These are phyloP conservation scores for Rosa persica DNA, from an alignment of 306 rosid species.

Conservation along the genomic window DNA sequence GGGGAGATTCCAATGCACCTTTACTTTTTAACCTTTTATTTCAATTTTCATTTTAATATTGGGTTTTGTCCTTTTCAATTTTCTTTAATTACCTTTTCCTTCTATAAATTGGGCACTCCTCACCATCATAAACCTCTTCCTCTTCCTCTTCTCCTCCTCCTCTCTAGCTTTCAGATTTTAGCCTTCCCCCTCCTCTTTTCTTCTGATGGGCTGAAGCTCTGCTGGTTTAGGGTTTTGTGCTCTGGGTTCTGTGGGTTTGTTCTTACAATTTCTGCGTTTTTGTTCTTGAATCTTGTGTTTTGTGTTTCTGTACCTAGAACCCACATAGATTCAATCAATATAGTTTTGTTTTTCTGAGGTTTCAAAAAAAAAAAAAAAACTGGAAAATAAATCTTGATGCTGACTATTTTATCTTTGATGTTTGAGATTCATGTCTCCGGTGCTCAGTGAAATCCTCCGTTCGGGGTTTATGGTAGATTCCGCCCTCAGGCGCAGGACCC, in stretches of 20 bases:
- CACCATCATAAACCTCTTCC: slow-evolving; percentile 34
- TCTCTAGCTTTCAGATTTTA: background rate
- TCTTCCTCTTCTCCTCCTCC: slow-evolving; percentile 16
- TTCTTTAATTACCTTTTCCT: background rate
- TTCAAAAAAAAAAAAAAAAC: background rate
- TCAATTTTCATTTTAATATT: background rate
- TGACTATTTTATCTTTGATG: slow-evolving; percentile 42
- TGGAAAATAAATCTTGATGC: slow-evolving; percentile 26
- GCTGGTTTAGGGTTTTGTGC: background rate
- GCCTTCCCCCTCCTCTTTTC: background rate
- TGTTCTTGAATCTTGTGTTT: slow-evolving; percentile 11
- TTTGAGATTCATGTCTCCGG: slow-evolving; percentile 84
- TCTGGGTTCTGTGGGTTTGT: background rate
- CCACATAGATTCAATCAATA: background rate
- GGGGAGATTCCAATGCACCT: slow-evolving; percentile 50
- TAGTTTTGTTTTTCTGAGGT: slow-evolving; percentile 9
- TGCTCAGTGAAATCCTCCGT: slow-evolving; percentile 90
- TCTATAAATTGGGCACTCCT: slow-evolving; percentile 49
- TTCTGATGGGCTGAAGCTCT: slow-evolving; percentile 6
- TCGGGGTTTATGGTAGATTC: slow-evolving; percentile 84
- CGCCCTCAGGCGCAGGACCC: slow-evolving; percentile 79
- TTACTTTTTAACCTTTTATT: background rate
- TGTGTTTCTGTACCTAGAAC: background rate
- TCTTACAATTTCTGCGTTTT: slow-evolving; percentile 1
- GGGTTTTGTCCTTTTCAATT: background rate